Percentiles rank a stretch among this genome's conserved stretches.
These are phyloP conservation scores for Alternaria rosae DNA, from an alignment of 2,329 filamentous ascomycete genomes.

Conservation along the genomic window DNA sequence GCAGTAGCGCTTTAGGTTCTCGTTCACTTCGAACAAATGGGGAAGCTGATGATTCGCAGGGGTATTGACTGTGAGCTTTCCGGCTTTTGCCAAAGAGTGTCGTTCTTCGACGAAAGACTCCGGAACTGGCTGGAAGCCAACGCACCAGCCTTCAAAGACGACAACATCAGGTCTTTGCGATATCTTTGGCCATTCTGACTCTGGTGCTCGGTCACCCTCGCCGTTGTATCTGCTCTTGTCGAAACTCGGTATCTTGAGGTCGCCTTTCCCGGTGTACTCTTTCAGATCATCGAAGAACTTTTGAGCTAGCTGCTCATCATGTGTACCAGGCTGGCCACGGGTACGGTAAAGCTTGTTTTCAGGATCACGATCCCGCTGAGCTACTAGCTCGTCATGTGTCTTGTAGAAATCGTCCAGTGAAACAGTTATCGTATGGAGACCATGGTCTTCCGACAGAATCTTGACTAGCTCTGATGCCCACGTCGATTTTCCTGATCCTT, in stretches of 20 bases:
- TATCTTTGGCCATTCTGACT: conserved; percentile 67
- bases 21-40: conserved; percentile 66
- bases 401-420: conserved; percentile 87
- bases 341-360: conserved; percentile 80
- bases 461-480: conserved; percentile 62
- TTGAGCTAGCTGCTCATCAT: conserved; percentile 73
- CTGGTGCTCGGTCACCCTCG: conserved; percentile 75
- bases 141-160: conserved; percentile 90
- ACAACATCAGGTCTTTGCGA: conserved; percentile 69
- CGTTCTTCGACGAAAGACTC: conserved; percentile 62
- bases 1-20: conserved; percentile 62
- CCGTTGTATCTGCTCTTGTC: conserved; percentile 83
- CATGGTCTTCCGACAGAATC: conserved; percentile 31
- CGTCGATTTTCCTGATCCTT: conserved; percentile 92
- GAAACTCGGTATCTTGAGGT: conserved; percentile 73
- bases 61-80: conserved; percentile 54
- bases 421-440: conserved; percentile 41
- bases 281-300: conserved; percentile 69
- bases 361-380: conserved; percentile 70
- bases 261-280: conserved; percentile 55
- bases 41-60: conserved; percentile 63
- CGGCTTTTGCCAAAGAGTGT: conserved; percentile 61
- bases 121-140: conserved; percentile 77
- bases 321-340: conserved; percentile 83
- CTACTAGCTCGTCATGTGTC: conserved; percentile 70